Percentiles rank a stretch among this genome's conserved stretches.
These are phyloP conservation scores for Solanum sitiens DNA, from an alignment of 257 asterid species.

Conservation along the genomic window DNA sequence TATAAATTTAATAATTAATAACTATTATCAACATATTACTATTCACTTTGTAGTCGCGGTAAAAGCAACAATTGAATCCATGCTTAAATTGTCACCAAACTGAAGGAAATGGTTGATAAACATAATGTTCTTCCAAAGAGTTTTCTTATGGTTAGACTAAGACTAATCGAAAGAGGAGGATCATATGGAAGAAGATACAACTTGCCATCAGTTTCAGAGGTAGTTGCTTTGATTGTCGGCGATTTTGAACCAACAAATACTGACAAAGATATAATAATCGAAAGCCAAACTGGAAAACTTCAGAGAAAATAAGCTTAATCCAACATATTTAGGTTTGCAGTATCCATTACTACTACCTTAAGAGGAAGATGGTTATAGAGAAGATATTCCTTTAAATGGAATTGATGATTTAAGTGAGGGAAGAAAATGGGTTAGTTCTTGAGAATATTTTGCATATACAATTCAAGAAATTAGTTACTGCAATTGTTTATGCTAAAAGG, in stretches of 20 bases:
- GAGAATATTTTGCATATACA: not conserved
- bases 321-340: not conserved
- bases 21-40: too few relatives aligned
- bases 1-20: too few relatives aligned
- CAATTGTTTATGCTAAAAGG: not conserved
- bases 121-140: not conserved
- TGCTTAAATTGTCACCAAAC: not conserved
- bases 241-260: not conserved
- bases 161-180: not conserved
- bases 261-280: too few relatives aligned
- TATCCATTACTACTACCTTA: too few relatives aligned
- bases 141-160: not conserved
- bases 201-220: not conserved
- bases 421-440: not conserved
- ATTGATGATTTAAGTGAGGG: not conserved
- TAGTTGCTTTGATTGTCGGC: not conserved
- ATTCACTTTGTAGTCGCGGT: not conserved
- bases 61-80: too few relatives aligned
- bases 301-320: not conserved
- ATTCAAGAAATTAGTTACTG: too few relatives aligned
- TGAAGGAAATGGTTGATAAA: too few relatives aligned
- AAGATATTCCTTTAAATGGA: not conserved
- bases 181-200: not conserved
- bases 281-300: not conserved
- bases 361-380: not conserved